Evolutionary conservation across 768 basidiomycete genomes (phyloP), one percentile per base, ranked within the genome.

Genomic region (Hericium alpestre): DNA sequence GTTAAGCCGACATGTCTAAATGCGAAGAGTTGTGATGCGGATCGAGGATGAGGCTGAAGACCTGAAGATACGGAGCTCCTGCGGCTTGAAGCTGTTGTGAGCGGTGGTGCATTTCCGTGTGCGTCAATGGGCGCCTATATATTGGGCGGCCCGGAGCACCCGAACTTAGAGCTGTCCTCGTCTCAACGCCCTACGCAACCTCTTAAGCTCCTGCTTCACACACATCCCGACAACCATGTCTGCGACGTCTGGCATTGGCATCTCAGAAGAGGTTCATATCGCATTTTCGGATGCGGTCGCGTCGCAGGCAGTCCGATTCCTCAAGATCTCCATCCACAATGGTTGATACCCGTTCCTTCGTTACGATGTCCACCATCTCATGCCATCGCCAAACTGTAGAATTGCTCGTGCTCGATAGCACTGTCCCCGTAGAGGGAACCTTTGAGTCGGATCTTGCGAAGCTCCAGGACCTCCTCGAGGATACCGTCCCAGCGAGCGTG

Each of bases 291-390:
- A 76, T 38, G 82, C 84, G 4, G 70, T 82, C 32, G 74, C 76
- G 53, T 69, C 77, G 1, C 73, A 70, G 57, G 66, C 72, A 40
- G 72, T 77, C 56, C 80, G 90, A 46, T 92, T 92, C 70, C 73
- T 93, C 71, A 89, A 89, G 68, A 76, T 92, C 59, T 76, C 77
- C 50, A 90, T 93, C 65, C 71, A 72, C 59, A 81, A 92, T 67
- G 90, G 90, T 90, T 70, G 65, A 70, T 72, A 63, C 59, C 56
- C 43, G 25, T 59, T 57, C 51, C 55, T 55, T 23, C 55, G 55
- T 48, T 53, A 54, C 46, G 25, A 53, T 58, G 54, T 59, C 54
- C 56, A 64, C 49, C 55, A 56, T 63, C 68, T 73, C 60, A 71
- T 67, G 27, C 38, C 54, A 48, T 63, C 57, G 10, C 27, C 49